A percentile compares a stretch with the other conserved stretches of the same genome.
Evolutionary conservation across 805 yeast genomes (phyloP).

Genomic region (Komagataella phaffii): DNA sequence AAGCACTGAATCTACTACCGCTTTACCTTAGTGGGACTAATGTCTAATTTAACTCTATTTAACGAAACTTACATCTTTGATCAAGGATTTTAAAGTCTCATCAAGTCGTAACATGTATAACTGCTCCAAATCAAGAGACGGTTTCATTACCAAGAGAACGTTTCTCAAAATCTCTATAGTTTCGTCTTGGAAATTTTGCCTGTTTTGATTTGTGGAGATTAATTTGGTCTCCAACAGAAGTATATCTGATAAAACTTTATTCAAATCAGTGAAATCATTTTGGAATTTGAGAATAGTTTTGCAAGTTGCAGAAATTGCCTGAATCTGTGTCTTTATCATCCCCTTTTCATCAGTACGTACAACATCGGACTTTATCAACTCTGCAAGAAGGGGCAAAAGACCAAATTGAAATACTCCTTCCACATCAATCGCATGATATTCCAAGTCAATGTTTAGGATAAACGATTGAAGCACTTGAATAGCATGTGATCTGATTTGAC

Average conservation of each 20-base stretch:
- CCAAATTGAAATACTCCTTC: constrained; percentile 60
- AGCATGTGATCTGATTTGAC: constrained; percentile 60
- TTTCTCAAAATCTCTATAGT: constrained; percentile 19
- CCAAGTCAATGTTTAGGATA: constrained; percentile 23
- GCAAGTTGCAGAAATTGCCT: constrained; percentile 53
- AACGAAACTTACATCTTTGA: constrained; percentile 6
- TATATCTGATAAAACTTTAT: constrained; percentile 12
- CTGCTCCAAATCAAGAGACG: constrained; percentile 9
- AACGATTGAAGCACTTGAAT: constrained; percentile 43
- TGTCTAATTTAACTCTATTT: too few relatives aligned
- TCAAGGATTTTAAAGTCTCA: constrained; percentile 9
- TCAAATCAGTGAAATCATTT: constrained; percentile 8
- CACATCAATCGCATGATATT: constrained; percentile 20
- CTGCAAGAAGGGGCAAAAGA: constrained; percentile 58
- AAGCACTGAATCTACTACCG: too few relatives aligned
- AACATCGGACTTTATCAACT: constrained; percentile 52
- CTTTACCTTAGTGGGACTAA: not conserved
- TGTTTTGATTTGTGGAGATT: constrained; percentile 10
- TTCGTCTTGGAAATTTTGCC: constrained; percentile 16
- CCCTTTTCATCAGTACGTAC: constrained; percentile 47
- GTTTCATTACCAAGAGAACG: constrained; percentile 15
- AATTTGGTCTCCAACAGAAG: constrained; percentile 14
- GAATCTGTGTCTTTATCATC: constrained; percentile 51
- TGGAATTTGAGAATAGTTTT: constrained; percentile 28
- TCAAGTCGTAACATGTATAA: constrained; percentile 14